Base-by-base conservation (phyloP, 1,284 basidiomycete genomes). In the Sporisorium reilianum region DNA sequence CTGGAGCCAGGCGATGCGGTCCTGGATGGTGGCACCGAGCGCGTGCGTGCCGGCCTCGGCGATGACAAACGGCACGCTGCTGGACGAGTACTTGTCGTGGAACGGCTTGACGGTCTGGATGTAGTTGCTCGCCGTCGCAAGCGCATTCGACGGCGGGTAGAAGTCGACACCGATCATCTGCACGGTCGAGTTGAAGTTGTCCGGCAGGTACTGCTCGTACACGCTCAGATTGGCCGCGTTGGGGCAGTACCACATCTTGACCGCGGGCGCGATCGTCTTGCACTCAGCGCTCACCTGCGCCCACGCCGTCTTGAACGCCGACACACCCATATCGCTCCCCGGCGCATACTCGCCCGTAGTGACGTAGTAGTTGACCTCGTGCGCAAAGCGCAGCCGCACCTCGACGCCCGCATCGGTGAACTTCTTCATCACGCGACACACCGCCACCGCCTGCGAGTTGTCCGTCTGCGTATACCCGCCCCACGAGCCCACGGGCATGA, bases 401-500 rank as follows among this genome's bases (percentile, higher is more conserved):
- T 85, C 82, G 38, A 85, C 75, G 22, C 85, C 85, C 11, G 78
- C 63, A 59, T 86, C 85, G 49, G 84, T 85, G 72, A 85, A 85
- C 55, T 82, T 62, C 74, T 86, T 85, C 82, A 86, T 82, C 30
- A 85, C 84, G 0, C 80, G 71, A 56, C 79, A 80, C 34, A 84
- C 79, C 11, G 77, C 79, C 25, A 73, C 55, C 5, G 85, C 84
- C 59, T 85, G 85, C 8, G 69, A 69, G 68, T 83, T 82, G 71
- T 84, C 80, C 14, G 78, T 68, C 7, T 32, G 49, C 0, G 77
- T 80, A 25, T 74, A 64, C 5, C 79, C 77, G 14, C 63, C 57
- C 75, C 75, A 80, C 28, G 62, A 64, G 8, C 74, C 72, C 7
- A 74, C 55, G 8, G 79, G 75, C 79, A 83, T 82, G 52, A 83